Evolutionary conservation across 164 flowering plant genomes (phyloP).

Genomic region (Taxillus chinensis): DNA sequence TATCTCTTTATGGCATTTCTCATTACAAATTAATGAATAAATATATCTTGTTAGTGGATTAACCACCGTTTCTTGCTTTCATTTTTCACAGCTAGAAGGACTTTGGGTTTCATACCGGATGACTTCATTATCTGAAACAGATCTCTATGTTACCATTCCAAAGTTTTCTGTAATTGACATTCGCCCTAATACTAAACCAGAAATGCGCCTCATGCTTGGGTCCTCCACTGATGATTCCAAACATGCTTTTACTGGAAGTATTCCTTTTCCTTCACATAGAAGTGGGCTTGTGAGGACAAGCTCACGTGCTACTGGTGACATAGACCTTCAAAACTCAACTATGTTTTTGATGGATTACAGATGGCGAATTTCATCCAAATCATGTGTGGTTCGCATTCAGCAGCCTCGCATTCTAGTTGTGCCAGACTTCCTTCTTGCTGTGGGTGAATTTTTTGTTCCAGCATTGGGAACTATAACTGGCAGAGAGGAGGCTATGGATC

Average conservation of each 20-base stretch:
- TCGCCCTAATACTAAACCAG: slow-evolving; percentile 82
- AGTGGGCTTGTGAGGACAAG: slow-evolving; percentile 18
- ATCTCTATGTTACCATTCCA: slow-evolving; percentile 87
- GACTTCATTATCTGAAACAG: slow-evolving; percentile 83
- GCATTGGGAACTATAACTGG: slow-evolving; percentile 84
- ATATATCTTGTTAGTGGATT: too few relatives aligned
- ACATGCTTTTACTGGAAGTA: slow-evolving; percentile 34
- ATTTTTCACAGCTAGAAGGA: slow-evolving; percentile 74
- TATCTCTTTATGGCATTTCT: too few relatives aligned
- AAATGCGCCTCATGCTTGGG: slow-evolving; percentile 98
- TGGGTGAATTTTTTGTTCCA: slow-evolving; percentile 91
- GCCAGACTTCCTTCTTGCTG: slow-evolving; percentile 89
- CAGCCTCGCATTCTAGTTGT: slow-evolving; percentile 95
- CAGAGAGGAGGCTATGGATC: slow-evolving; percentile 80
- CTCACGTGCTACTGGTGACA: slow-evolving; percentile 21
- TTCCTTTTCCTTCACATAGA: slow-evolving; percentile 19
- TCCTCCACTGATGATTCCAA: slow-evolving; percentile 65
- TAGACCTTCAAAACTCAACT: slow-evolving; percentile 56
- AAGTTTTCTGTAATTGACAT: slow-evolving; percentile 67
- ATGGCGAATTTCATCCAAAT: slow-evolving; percentile 64
- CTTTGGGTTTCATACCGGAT: slow-evolving; percentile 94
- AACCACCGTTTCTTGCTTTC: neutral
- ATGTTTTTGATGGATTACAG: slow-evolving; percentile 90
- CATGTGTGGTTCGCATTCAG: slow-evolving; percentile 77
- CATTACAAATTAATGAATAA: too few relatives aligned